Conservation (phyloP, 2,329 filamentous ascomycete genomes). For the Beauveria brongniartii region DNA sequence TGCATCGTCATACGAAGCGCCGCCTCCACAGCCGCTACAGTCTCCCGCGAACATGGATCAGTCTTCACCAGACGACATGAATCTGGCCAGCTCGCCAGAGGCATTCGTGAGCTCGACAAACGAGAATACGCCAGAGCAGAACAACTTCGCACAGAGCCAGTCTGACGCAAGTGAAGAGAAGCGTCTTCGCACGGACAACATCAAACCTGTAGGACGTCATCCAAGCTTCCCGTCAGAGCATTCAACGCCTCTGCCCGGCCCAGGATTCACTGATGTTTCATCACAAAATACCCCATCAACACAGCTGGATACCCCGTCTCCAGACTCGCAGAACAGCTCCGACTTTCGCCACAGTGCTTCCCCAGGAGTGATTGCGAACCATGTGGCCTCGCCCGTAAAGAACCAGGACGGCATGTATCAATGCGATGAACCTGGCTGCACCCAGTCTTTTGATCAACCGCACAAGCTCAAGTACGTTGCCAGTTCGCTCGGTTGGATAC, state of each 20-base stretch:
- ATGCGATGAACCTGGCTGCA: constrained; percentile 30
- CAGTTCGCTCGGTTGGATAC: background rate
- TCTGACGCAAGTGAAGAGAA: constrained; percentile 16
- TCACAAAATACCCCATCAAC: constrained; percentile 40
- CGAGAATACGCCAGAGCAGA: background rate
- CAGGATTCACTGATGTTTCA: constrained; percentile 32
- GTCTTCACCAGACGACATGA: background rate
- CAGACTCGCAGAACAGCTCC: constrained; percentile 28
- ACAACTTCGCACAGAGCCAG: background rate
- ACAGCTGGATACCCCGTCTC: constrained; percentile 34
- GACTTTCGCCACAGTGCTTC: constrained; percentile 31
- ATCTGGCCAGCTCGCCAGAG: background rate
- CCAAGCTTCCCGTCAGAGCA: constrained; percentile 31
- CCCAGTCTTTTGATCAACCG: constrained; percentile 44
- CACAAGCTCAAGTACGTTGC: constrained; percentile 49
- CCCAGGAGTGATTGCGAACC: constrained; percentile 20
- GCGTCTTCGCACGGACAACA: constrained; percentile 19
- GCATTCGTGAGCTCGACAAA: background rate
- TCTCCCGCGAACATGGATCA: background rate
- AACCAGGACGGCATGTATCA: constrained; percentile 21
- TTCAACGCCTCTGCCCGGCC: constrained; percentile 33
- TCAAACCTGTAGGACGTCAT: constrained; percentile 20
- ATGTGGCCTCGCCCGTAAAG: constrained; percentile 18
- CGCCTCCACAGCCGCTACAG: constrained; percentile 12
- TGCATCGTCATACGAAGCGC: constrained; percentile 20